A percentile compares a stretch with the other conserved stretches of the same genome.
These are phyloP conservation scores for Colletotrichum caudatum DNA, from an alignment of 2,329 filamentous ascomycete species.

Conservation along the genomic window DNA sequence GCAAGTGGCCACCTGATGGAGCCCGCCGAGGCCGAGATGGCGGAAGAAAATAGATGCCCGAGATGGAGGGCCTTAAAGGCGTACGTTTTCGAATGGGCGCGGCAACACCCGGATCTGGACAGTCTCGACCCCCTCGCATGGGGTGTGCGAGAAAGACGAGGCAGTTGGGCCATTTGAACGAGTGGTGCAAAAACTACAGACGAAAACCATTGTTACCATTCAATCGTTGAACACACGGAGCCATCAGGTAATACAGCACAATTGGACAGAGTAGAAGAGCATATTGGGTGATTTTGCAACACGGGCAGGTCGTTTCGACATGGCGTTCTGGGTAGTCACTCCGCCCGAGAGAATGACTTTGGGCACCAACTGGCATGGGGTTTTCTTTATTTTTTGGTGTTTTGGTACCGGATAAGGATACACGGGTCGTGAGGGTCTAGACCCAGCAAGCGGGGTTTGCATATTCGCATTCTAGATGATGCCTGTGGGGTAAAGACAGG, in stretches of 20 bases:
- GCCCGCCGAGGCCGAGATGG: slow-evolving; percentile 59
- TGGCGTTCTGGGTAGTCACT: slow-evolving; percentile 27
- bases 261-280: neutral
- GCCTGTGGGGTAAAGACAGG: slow-evolving; percentile 28
- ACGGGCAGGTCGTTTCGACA: slow-evolving; percentile 19
- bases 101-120: slow-evolving; percentile 83
- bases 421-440: slow-evolving; percentile 20
- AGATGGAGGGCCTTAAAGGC: slow-evolving; percentile 86
- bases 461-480: slow-evolving; percentile 27
- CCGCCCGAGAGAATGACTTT: slow-evolving; percentile 12
- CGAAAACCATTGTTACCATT: neutral
- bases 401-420: slow-evolving; percentile 31
- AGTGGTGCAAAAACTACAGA: neutral
- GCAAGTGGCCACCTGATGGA: slow-evolving; percentile 80
- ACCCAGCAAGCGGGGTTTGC: slow-evolving; percentile 19
- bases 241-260: slow-evolving; percentile 10
- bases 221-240: neutral
- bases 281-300: slow-evolving; percentile 15
- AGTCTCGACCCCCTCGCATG: slow-evolving; percentile 70
- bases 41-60: slow-evolving; percentile 67
- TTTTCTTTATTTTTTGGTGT: slow-evolving; percentile 10
- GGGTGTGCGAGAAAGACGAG: slow-evolving; percentile 75
- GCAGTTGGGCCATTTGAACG: slow-evolving; percentile 75
- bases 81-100: slow-evolving; percentile 91
- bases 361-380: slow-evolving; percentile 17